Conservation (phyloP, 768 basidiomycete genomes). For the Lentinula aciculospora region DNA sequence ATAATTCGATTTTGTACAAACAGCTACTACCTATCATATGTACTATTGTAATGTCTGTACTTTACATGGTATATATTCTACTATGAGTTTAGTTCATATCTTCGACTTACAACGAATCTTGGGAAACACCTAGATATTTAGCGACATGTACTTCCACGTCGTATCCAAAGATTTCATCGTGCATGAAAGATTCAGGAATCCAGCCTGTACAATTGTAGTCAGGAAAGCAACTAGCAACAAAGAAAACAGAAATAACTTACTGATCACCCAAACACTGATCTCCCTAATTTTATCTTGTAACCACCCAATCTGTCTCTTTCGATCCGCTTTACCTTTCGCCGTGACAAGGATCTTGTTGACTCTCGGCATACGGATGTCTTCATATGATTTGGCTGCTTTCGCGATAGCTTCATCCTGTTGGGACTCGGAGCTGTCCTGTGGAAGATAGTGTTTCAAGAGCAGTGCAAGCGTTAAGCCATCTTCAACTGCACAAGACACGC, state of each 20-base stretch:
- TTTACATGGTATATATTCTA: background rate
- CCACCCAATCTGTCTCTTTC: background rate
- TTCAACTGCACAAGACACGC: slow-evolving; percentile 2
- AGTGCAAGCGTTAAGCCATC: slow-evolving; percentile 1
- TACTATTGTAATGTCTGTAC: background rate
- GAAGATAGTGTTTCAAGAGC: background rate
- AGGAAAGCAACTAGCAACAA: too few relatives aligned
- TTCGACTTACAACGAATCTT: background rate
- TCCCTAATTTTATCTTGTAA: background rate
- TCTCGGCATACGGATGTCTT: slow-evolving; percentile 1
- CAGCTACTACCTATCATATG: background rate
- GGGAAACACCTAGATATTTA: background rate
- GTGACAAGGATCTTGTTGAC: background rate
- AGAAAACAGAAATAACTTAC: background rate
- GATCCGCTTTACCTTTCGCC: background rate
- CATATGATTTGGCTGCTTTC: background rate
- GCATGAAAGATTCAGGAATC: background rate
- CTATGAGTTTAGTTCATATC: background rate
- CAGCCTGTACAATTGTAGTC: background rate
- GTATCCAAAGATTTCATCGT: background rate
- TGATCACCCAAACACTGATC: background rate
- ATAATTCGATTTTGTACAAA: too few relatives aligned
- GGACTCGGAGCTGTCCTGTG: background rate
- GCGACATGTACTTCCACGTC: background rate
- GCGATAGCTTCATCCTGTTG: background rate